Evolutionary conservation across 768 basidiomycete species (phyloP), one percentile per base, ranked within the genome.

Genomic region (Amanita brunnescens): DNA sequence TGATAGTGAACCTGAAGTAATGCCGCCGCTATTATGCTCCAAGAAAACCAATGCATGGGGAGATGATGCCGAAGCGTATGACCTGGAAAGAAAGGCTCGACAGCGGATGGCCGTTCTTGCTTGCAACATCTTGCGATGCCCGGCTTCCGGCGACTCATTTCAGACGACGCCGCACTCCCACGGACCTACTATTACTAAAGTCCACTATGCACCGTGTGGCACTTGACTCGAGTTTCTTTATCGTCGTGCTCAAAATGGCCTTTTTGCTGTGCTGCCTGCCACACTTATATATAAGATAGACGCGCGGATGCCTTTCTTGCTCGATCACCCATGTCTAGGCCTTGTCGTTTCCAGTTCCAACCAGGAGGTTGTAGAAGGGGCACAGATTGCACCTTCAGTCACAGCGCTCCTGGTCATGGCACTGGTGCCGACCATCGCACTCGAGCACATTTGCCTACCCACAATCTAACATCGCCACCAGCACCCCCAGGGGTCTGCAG

Each of bases 11-110:
- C 81, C 85, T 1, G 91, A 78, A 52, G 93, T 90, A 55, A 98
- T 77, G 52, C 79, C 74, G 33, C 91, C 91, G 44, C 79, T 74
- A 41, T 80, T 78, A 62, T 97, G 92, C 66, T 97, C 95, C 42
- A 97, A 74, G 57, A 90, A 85, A n/a, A 96, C 83, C 3, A 96
- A 79, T 1, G 87, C 82, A 67, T 87, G 84, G 0, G 87, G 82
- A 29, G 81, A 70, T 4, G 75, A 52, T 20, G 76, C 66, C 3
- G 83, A 78, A 4, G 86, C 78, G 62, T 87, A 89, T 5, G 72
- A 62, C 53, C 82, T 51, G 32, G 50, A 50, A 18, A 42, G 30
- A 9, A 51, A 23, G n/a, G 14, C 20, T 43, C 33, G 29, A 29
- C 12, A 16, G 18, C 14, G 41, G 30, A 44, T 24, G 32, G 14